Evolutionary conservation across 2,329 filamentous ascomycete species (phyloP).

Genomic region (Alternaria sp.): DNA sequence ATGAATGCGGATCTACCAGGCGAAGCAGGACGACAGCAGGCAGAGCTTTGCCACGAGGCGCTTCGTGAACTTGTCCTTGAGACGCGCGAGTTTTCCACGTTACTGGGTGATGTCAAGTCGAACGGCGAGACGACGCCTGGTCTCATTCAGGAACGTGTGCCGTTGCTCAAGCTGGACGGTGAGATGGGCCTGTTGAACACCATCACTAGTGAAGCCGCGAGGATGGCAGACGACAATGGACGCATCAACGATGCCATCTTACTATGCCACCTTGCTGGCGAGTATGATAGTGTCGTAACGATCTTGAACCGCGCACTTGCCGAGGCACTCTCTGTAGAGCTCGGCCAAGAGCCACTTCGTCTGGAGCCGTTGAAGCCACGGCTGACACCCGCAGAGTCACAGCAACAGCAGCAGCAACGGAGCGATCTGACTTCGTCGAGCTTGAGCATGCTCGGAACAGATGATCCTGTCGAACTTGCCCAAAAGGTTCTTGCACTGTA

Average conservation of each 20-base stretch:
- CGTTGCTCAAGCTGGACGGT: conserved; percentile 80
- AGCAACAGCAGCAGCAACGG: conserved; percentile 45
- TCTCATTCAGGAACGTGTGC: conserved; percentile 84
- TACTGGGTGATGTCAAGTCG: conserved; percentile 88
- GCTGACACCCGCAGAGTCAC: conserved; percentile 44
- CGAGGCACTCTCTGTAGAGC: conserved; percentile 85
- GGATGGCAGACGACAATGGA: conserved; percentile 92
- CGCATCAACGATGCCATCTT: conserved; percentile 93
- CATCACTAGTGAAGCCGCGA: conserved; percentile 92
- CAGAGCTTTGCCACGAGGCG: conserved; percentile 87
- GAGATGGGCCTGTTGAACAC: conserved; percentile 86
- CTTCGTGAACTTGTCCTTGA: conserved; percentile 95
- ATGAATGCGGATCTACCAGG: conserved; percentile 85
- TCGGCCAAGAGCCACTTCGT: conserved; percentile 81
- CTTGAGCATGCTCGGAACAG: conserved; percentile 72
- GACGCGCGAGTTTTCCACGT: conserved; percentile 91
- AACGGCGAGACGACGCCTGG: conserved; percentile 88
- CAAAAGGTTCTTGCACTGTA: conserved; percentile 71
- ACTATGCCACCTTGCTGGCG: conserved; percentile 91
- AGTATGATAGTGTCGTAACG: conserved; percentile 92
- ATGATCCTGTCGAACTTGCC: conserved; percentile 71
- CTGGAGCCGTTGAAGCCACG: conserved; percentile 83
- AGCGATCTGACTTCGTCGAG: conserved; percentile 50
- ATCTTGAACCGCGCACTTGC: conserved; percentile 92
- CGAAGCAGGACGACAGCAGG: conserved; percentile 77